phyloP scores from a whole-genome alignment of 2,329 filamentous ascomycete species.

The Botrytis porri region DNA sequence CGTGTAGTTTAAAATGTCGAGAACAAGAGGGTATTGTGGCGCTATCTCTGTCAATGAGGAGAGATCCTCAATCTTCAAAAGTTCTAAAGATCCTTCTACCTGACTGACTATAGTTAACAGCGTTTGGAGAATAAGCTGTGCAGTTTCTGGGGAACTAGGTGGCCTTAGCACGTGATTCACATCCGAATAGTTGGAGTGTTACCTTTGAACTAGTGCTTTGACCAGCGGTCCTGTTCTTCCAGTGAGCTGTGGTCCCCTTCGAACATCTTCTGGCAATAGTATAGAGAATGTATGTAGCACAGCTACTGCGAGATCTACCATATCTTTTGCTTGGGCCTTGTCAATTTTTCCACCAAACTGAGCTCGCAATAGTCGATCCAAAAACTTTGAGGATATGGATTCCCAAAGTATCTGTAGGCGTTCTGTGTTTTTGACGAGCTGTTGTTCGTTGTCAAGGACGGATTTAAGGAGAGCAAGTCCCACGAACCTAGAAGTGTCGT shows the following conservation, averaged over 20 bases:
- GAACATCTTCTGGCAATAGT: slow-evolving; percentile 51
- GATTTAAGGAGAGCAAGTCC: slow-evolving; percentile 64
- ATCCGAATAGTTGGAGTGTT: slow-evolving; percentile 24
- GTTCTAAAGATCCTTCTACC: slow-evolving; percentile 48
- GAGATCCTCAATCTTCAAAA: slow-evolving; percentile 51
- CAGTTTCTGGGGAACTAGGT: slow-evolving; percentile 51
- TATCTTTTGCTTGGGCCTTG: slow-evolving; percentile 51
- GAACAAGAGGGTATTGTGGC: slow-evolving; percentile 49
- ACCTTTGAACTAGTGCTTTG: slow-evolving; percentile 54
- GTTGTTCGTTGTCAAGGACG: slow-evolving; percentile 58
- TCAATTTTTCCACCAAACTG: slow-evolving; percentile 42
- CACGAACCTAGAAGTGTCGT: slow-evolving; percentile 68
- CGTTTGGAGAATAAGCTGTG: slow-evolving; percentile 53
- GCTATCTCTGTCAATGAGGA: slow-evolving; percentile 56
- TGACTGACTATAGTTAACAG: slow-evolving; percentile 55
- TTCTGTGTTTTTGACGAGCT: slow-evolving; percentile 48
- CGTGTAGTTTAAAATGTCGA: slow-evolving; percentile 55
- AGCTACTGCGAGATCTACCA: slow-evolving; percentile 61
- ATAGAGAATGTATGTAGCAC: slow-evolving; percentile 61
- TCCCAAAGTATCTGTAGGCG: slow-evolving; percentile 54
- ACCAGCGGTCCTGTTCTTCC: slow-evolving; percentile 54
- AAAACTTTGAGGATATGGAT: slow-evolving; percentile 58
- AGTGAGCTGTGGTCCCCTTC: slow-evolving; percentile 47
- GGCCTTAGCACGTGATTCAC: slow-evolving; percentile 20
- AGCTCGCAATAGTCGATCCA: slow-evolving; percentile 60